Evolutionary conservation across 2,329 filamentous ascomycete species (phyloP).

Genomic region (Calonectria multiphialidica): DNA sequence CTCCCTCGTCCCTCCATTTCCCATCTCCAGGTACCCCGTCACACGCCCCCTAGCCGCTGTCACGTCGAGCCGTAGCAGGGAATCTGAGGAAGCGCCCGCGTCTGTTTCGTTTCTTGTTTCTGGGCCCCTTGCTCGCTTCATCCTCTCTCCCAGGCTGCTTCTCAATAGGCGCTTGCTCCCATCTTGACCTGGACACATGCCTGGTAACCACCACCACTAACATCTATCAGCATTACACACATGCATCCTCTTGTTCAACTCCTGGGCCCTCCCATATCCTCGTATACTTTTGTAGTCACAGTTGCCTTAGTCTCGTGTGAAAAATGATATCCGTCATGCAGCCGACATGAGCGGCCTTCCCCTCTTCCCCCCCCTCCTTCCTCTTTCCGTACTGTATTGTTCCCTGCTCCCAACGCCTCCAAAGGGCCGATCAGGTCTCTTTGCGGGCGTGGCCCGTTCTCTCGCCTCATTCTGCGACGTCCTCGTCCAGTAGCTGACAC

Average conservation of each 20-base stretch:
- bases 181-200: neutral
- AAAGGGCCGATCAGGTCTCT: conserved; percentile 25
- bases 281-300: conserved; percentile 13
- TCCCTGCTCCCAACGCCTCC: conserved; percentile 26
- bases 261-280: neutral
- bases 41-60: conserved; percentile 37
- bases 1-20: conserved; percentile 11
- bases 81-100: conserved; percentile 40
- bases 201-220: neutral
- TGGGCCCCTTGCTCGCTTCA: conserved; percentile 31
- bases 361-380: neutral
- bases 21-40: conserved; percentile 6
- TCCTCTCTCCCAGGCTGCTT: conserved; percentile 21
- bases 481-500: conserved; percentile 31
- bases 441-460: conserved; percentile 23
- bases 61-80: conserved; percentile 31
- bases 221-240: neutral
- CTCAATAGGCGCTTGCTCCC: neutral
- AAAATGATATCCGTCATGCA: conserved; percentile 39
- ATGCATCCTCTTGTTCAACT: neutral
- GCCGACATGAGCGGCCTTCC: conserved; percentile 7
- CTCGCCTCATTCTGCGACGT: conserved; percentile 33
- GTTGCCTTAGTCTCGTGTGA: conserved; percentile 22
- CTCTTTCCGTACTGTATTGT: neutral
- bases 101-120: conserved; percentile 46